These are phyloP conservation scores for Dothideomycetes sp. DNA, from an alignment of 2,329 filamentous ascomycete species.

Conservation along the genomic window DNA sequence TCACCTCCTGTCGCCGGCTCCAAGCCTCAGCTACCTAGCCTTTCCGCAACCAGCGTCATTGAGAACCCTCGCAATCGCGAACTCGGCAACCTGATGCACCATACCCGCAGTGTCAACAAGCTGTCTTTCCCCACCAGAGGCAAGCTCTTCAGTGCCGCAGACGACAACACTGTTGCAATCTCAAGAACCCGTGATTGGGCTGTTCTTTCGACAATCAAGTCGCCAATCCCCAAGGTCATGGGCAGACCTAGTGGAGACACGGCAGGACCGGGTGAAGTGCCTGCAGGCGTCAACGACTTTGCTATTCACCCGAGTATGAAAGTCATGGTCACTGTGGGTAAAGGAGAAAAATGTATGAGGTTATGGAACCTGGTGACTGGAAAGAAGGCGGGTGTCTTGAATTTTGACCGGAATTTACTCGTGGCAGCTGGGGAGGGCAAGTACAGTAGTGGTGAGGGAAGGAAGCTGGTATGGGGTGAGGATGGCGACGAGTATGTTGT, in stretches of 20 bases:
- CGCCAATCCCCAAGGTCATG: constrained; percentile 68
- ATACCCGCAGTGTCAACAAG: constrained; percentile 70
- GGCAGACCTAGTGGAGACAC: constrained; percentile 86
- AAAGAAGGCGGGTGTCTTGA: constrained; percentile 87
- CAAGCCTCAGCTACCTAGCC: constrained; percentile 46
- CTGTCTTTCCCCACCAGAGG: constrained; percentile 75
- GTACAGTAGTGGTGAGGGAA: constrained; percentile 71
- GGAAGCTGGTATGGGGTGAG: constrained; percentile 70
- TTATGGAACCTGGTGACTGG: constrained; percentile 96
- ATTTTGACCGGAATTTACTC: constrained; percentile 67
- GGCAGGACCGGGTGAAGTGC: constrained; percentile 67
- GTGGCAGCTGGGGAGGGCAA: constrained; percentile 66
- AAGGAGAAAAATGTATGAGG: constrained; percentile 82
- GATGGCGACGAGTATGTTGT: constrained; percentile 78
- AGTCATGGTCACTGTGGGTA: constrained; percentile 86
- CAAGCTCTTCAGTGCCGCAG: constrained; percentile 78
- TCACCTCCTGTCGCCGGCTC: constrained; percentile 47
- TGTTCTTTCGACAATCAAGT: constrained; percentile 78
- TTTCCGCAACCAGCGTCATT: constrained; percentile 63
- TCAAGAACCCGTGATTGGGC: constrained; percentile 84
- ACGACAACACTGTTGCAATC: constrained; percentile 87
- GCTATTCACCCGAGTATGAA: constrained; percentile 95
- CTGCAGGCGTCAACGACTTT: constrained; percentile 88
- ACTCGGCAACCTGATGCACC: constrained; percentile 77
- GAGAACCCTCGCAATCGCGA: constrained; percentile 84